phyloP scores from a whole-genome alignment of 2,329 filamentous ascomycete species.

The Trichoderma harzianum region DNA sequence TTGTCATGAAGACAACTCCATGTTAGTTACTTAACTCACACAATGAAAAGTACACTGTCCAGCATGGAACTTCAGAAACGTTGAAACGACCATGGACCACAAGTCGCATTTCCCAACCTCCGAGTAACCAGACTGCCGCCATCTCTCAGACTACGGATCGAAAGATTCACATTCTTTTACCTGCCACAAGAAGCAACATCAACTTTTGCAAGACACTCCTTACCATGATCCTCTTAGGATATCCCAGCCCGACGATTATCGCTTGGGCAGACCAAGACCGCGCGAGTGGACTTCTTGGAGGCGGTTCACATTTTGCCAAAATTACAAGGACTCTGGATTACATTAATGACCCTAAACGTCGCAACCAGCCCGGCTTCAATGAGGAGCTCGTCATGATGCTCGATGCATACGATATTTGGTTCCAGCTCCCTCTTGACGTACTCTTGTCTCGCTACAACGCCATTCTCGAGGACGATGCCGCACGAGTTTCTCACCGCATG shows the following conservation, averaged over 20 bases:
- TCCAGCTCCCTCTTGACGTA: constrained; percentile 30
- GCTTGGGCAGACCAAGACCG: constrained; percentile 27
- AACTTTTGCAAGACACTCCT: constrained; percentile 34
- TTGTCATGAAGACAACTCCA: background rate
- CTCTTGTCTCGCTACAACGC: constrained; percentile 27
- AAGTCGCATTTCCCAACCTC: background rate
- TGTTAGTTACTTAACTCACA: background rate
- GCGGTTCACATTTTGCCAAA: constrained; percentile 31
- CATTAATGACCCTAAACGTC: constrained; percentile 25
- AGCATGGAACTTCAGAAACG: background rate
- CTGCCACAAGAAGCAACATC: constrained; percentile 25
- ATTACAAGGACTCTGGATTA: constrained; percentile 28
- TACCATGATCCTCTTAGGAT: constrained; percentile 28
- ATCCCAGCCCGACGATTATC: constrained; percentile 29
- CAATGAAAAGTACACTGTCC: background rate
- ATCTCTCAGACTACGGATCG: background rate
- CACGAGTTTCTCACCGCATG: constrained; percentile 25
- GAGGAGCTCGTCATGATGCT: constrained; percentile 31
- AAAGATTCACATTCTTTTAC: constrained; percentile 28
- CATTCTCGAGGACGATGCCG: constrained; percentile 25
- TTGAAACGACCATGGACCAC: background rate
- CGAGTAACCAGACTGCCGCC: background rate
- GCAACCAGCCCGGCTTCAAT: constrained; percentile 24
- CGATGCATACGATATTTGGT: constrained; percentile 35
- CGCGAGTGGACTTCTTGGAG: constrained; percentile 22